Evolutionary conservation across 179 eudicot genomes (phyloP), one percentile per base, ranked within the genome.

Genomic region (Amaranthus tricolor): DNA sequence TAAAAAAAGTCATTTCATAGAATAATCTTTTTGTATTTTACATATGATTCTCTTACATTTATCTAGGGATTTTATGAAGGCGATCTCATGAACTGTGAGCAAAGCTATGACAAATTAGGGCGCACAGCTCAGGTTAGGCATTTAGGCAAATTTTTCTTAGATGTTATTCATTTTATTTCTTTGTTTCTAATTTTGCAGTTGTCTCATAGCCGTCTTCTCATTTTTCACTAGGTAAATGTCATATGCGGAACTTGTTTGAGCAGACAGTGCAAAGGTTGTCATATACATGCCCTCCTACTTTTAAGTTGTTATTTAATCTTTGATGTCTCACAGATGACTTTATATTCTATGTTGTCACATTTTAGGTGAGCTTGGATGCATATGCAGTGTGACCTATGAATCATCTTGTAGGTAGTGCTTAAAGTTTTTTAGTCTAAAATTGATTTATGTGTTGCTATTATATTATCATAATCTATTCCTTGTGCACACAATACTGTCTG

Each of bases 81-180:
- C 10, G 98, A 94, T 83, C 84, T 94, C 48, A 68, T 63, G 16
- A 87, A 86, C 48, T 94, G 98, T 74, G 98, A 94, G 86, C 82
- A 74, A 74, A 89, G 77, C 83, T 88, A 85, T 77, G 91, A 93
- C 78, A 92, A 94, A 83, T 73, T 86, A 86, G 98, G 97, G 48
- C 97, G 96, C 48, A 90, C 96, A 61, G 88, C 97, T 81, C 87
- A 88, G 96, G 98, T 94, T 72, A 84, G 89, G 80, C 57, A 7
- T 61, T 55, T 52, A 53, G 16, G 51, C 69, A 65, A 44, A 16
- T 56, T 14, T 15, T 50, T 9, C 9, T 48, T 7, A 43, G 48
- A 71, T 50, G 73, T 20, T 50, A 12, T 62, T 9, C 50, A 58
- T 20, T 8, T 55, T 50, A 50, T 17, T 62, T 61, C 73, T 53